Evolutionary conservation across 73 alveolate species (phyloP).

Genomic region (Paramecium tetraurelia): DNA sequence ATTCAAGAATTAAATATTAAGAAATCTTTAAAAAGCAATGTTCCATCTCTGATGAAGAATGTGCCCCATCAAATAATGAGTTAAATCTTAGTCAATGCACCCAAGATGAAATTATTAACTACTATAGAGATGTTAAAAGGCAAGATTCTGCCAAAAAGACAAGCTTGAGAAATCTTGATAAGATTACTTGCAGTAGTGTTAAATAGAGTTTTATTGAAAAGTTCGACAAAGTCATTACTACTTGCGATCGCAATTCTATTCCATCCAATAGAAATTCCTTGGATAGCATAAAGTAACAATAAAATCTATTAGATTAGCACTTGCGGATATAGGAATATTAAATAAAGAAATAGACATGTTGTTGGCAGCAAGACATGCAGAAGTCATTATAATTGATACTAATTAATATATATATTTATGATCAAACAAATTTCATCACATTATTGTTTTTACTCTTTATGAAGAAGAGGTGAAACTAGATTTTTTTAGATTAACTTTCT

Average conservation of each 20-base stretch:
- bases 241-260: not conserved
- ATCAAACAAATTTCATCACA: not conserved
- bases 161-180: not conserved
- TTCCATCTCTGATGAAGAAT: not conserved
- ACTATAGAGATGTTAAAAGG: not conserved
- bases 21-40: not conserved
- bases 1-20: not conserved
- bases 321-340: not conserved
- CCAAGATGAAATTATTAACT: not conserved
- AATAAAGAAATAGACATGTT: not conserved
- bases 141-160: not conserved
- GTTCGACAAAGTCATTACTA: not conserved
- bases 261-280: not conserved
- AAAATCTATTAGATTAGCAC: not conserved
- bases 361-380: not conserved
- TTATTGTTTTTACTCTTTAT: not conserved
- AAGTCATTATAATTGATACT: conserved; percentile 9
- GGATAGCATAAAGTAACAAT: not conserved
- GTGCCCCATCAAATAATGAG: not conserved
- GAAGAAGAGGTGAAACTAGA: not conserved
- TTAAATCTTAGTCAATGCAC: not conserved
- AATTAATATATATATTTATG: not conserved
- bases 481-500: not conserved
- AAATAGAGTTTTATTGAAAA: not conserved
- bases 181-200: not conserved